phyloP scores from a whole-genome alignment of 2,329 filamentous ascomycete species.

The Hypoxylon sp. region DNA sequence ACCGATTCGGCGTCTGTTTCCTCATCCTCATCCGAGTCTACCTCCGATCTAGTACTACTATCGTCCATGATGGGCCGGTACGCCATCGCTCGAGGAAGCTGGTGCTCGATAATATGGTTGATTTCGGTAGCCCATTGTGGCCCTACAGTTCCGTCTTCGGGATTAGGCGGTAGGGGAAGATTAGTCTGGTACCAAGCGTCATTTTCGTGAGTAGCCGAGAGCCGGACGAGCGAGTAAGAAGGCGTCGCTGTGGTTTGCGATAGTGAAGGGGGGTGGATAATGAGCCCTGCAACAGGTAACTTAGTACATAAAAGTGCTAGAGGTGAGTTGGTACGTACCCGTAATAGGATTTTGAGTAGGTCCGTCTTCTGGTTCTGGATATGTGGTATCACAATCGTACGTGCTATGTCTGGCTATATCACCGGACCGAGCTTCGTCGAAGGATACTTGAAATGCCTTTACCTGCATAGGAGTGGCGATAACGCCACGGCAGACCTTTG shows the following conservation, averaged over 20 bases:
- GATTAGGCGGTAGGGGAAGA: conserved; percentile 51
- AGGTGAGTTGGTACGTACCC: conserved; percentile 54
- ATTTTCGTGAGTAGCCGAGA: conserved; percentile 67
- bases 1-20: conserved; percentile 48
- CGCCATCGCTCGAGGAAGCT: conserved; percentile 64
- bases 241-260: conserved; percentile 56
- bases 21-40: conserved; percentile 49
- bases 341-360: conserved; percentile 62
- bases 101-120: conserved; percentile 60
- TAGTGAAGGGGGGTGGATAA: conserved; percentile 61
- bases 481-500: conserved; percentile 65
- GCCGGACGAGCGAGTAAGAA: conserved; percentile 67
- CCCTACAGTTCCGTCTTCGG: conserved; percentile 27
- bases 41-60: conserved; percentile 37
- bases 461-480: conserved; percentile 67
- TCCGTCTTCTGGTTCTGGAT: conserved; percentile 56
- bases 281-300: conserved; percentile 58
- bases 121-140: conserved; percentile 67
- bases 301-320: conserved; percentile 8
- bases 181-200: conserved; percentile 70
- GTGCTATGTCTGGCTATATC: conserved; percentile 57
- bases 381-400: conserved; percentile 64
- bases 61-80: conserved; percentile 49
- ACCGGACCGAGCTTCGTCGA: conserved; percentile 52
- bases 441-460: conserved; percentile 66